These are phyloP conservation scores for Trypanosoma cruzi DNA, from an alignment of 208 protist genomes.

Conservation along the genomic window DNA sequence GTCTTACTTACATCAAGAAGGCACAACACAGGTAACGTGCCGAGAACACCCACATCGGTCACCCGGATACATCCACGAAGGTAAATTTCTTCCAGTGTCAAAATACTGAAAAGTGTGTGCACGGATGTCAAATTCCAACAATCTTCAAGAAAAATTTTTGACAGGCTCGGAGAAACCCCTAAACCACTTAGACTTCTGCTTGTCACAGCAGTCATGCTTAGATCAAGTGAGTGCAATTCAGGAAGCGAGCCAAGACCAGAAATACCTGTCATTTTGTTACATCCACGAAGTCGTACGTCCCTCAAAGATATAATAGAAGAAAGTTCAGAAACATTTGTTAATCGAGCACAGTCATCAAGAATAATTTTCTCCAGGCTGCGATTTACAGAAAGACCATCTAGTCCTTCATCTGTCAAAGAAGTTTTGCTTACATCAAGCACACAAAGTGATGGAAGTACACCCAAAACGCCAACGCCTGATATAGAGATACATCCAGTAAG, in stretches of 20 bases:
- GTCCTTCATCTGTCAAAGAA: no score
- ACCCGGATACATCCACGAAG: slow-evolving; percentile 2
- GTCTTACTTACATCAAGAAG: slow-evolving; percentile 7
- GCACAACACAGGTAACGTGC: background rate
- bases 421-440: slow-evolving; percentile 7
- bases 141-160: slow-evolving; percentile 5
- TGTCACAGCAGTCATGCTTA: slow-evolving; percentile 4
- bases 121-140: background rate
- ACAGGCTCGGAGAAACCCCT: background rate
- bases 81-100: slow-evolving; percentile 6
- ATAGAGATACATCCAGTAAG: slow-evolving; percentile 1
- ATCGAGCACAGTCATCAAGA: no score
- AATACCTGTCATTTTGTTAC: background rate
- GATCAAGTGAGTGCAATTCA: background rate
- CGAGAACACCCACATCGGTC: background rate
- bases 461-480: background rate
- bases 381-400: no score
- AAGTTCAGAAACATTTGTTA: slow-evolving; percentile 1
- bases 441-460: background rate
- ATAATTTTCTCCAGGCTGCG: no score
- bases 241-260: slow-evolving; percentile 1
- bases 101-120: background rate
- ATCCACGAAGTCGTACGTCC: background rate
- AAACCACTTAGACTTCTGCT: background rate
- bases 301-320: slow-evolving; percentile 7